Evolutionary conservation across 176 grass and related monocot species (phyloP).

Genomic region (Cocos nucifera): DNA sequence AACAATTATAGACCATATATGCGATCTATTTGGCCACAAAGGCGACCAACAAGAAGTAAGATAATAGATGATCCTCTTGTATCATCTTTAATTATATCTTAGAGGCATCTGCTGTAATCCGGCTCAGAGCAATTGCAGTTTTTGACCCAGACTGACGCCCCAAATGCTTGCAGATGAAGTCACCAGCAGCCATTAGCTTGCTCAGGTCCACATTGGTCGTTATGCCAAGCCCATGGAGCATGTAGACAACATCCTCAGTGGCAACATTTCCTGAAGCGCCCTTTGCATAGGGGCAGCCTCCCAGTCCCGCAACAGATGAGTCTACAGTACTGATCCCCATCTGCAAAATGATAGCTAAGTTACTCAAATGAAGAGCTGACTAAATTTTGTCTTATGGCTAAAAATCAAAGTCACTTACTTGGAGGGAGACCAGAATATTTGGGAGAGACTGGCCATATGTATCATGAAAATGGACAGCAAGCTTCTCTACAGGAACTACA

Average conservation of each 20-base stretch:
- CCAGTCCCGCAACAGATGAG: conserved; percentile 62
- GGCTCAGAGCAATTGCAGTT: conserved; percentile 46
- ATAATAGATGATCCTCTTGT: too few species aligned
- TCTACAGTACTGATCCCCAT: conserved; percentile 66
- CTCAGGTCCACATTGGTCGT: conserved; percentile 47
- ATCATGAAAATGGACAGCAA: conserved; percentile 96
- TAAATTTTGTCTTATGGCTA: not conserved
- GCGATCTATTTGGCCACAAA: too few species aligned
- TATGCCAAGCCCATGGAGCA: conserved; percentile 73
- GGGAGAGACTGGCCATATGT: conserved; percentile 88
- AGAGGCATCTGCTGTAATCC: conserved; percentile 26
- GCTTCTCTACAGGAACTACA: conserved; percentile 61
- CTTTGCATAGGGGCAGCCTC: conserved; percentile 80
- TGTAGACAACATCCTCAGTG: conserved; percentile 78
- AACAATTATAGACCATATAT: too few species aligned
- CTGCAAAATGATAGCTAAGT: conserved; percentile 19
- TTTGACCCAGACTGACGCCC: conserved; percentile 74
- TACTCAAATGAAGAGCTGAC: too few species aligned
- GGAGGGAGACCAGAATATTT: conserved; percentile 82
- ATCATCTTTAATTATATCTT: conserved; percentile 16
- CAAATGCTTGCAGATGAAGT: conserved; percentile 62
- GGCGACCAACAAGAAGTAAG: too few species aligned
- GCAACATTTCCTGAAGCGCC: conserved; percentile 78
- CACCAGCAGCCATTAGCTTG: conserved; percentile 67
- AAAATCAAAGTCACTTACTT: conserved; percentile 31